Percentiles rank a stretch among this genome's conserved stretches.
Evolutionary conservation across 2,329 filamentous ascomycete species (phyloP).

Genomic region (Neopestalotiopsis rosae): DNA sequence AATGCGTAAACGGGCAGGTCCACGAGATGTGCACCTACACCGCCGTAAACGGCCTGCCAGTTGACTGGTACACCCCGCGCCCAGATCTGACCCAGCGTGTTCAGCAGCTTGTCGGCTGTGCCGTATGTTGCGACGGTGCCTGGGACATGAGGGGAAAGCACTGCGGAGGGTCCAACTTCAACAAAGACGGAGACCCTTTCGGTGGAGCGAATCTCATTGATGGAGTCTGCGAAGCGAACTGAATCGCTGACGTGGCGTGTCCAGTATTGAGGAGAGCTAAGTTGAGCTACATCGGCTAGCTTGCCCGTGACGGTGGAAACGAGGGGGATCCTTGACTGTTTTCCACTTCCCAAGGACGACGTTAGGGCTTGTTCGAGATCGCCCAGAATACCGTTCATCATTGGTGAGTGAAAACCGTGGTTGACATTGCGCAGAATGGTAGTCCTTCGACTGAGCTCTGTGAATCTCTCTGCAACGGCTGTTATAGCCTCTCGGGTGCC

Average conservation of each 20-base stretch:
- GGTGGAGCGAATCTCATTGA: constrained; percentile 12
- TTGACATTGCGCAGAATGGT: constrained; percentile 13
- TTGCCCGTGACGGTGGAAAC: constrained; percentile 15
- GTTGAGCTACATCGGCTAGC: not conserved
- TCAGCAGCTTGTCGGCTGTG: constrained; percentile 14
- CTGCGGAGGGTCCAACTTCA: constrained; percentile 14
- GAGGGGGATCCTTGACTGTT: constrained; percentile 4
- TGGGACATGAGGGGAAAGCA: constrained; percentile 14
- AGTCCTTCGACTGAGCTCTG: constrained; percentile 12
- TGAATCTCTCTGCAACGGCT: constrained; percentile 13
- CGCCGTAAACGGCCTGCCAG: constrained; percentile 9
- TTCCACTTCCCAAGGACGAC: not conserved
- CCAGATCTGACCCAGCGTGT: constrained; percentile 14
- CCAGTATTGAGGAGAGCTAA: constrained; percentile 9
- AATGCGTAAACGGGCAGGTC: constrained; percentile 14
- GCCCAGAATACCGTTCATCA: constrained; percentile 12
- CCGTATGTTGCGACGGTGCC: constrained; percentile 13
- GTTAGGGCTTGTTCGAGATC: constrained; percentile 7
- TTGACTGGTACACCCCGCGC: constrained; percentile 7
- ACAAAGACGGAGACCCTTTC: constrained; percentile 15
- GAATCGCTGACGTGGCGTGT: constrained; percentile 16
- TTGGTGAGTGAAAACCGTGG: constrained; percentile 16
- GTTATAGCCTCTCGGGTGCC: constrained; percentile 15
- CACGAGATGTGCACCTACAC: constrained; percentile 10
- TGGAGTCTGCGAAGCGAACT: constrained; percentile 15